Base-by-base conservation (phyloP, 805 yeast genomes). In the Saccharomyces mikatae region DNA sequence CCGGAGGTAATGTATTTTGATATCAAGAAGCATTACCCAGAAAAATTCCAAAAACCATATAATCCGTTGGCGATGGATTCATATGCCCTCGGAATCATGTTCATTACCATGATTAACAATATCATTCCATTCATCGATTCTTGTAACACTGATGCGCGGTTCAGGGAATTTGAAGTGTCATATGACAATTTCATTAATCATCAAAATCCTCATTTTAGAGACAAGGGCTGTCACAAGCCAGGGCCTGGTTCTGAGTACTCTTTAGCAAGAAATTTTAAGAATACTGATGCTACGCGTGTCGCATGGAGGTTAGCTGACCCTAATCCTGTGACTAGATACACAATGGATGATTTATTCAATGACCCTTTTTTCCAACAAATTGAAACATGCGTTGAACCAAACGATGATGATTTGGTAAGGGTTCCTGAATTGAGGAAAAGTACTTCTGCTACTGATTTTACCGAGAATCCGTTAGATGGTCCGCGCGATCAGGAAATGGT, bases 261-360 rank as follows among this genome's bases (percentile, higher is more conserved):
- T 62, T 79, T 82, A 75, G 89, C 90, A 0, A 76, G 81, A 54
- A 82, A 78, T 58, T 83, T 79, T 68, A 79, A 79, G 32, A 76
- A 78, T 46, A 66, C 79, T 1, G 85, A 84, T 22, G 84, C 86
- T 27, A 80, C 91, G 2, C 75, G 94, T 61, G 81, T 77, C 9
- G 83, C 88, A 8, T 86, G 91, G 89, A 79, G 87, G 66, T 69
- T 87, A 49, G 80, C 86, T 64, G 90, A 86, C 62, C 89, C 89
- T 2, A 73, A 80, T 31, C 74, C 78, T 0, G 63, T 61, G 1
- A 74, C 79, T 6, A 74, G 95, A 57, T 81, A 82, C 63, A 74
- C 79, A 11, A 61, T 87, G 57, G 75, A 78, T 0, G 74, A 76
- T 21, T 69, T 87, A 30, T 81, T 83, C 57, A 64, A 74, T 2